Evolutionary conservation across 305 asterid genomes (phyloP).

Genomic region (Fraxinus velutina): DNA sequence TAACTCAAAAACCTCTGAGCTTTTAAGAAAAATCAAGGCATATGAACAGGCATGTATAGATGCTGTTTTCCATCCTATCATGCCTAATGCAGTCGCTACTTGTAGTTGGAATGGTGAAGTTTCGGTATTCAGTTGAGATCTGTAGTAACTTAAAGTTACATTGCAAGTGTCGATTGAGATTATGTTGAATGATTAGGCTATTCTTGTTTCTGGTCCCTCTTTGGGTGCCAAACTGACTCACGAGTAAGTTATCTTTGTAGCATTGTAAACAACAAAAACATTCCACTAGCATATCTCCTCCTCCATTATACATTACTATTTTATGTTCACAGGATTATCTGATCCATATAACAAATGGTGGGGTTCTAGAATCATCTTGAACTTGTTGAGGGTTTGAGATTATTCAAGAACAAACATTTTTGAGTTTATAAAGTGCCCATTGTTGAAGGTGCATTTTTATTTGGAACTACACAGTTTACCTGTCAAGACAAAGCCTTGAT

Average conservation of each 20-base stretch:
- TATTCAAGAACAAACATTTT: background rate
- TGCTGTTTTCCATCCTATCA: slow-evolving; percentile 65
- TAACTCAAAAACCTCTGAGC: slow-evolving; percentile 53
- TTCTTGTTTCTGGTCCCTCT: background rate
- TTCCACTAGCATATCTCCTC: background rate
- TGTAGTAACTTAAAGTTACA: background rate
- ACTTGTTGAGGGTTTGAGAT: background rate
- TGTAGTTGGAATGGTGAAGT: slow-evolving; percentile 82
- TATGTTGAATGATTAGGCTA: background rate
- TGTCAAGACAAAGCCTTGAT: background rate
- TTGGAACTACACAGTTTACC: background rate
- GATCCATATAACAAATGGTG: background rate
- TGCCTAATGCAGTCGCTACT: slow-evolving; percentile 62
- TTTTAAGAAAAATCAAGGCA: slow-evolving; percentile 57
- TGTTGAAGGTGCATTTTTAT: background rate
- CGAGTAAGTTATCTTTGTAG: background rate
- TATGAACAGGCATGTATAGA: slow-evolving; percentile 65
- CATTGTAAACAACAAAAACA: background rate
- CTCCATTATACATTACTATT: background rate
- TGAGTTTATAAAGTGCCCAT: background rate
- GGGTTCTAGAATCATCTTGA: background rate
- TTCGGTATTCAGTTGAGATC: slow-evolving; percentile 27
- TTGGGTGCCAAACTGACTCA: background rate
- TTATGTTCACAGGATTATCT: background rate
- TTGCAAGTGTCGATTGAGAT: background rate